These are phyloP conservation scores for Globisporangium splendens DNA, from an alignment of 352 stramenopile species.

Conservation along the genomic window DNA sequence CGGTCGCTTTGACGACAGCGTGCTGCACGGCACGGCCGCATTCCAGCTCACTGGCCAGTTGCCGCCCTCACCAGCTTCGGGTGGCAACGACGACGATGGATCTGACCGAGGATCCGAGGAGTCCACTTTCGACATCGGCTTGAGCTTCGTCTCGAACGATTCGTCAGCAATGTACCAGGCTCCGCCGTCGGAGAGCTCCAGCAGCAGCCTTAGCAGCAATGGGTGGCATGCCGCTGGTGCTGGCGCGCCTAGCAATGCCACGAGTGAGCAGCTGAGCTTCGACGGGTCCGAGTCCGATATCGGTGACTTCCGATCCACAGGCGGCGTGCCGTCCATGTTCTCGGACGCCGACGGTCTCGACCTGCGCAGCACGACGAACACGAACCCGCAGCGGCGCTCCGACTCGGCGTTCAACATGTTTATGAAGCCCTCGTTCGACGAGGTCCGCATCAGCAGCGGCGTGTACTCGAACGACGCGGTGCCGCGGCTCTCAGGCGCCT, in stretches of 20 bases:
- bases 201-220: not conserved
- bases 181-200: constrained; percentile 8
- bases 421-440: constrained; percentile 25
- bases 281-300: constrained; percentile 16
- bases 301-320: constrained; percentile 21
- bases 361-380: constrained; percentile 9
- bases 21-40: constrained; percentile 10
- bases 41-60: constrained; percentile 12
- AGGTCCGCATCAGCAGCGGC: constrained; percentile 23
- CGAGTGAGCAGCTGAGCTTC: no score
- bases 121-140: constrained; percentile 6
- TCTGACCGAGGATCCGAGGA: constrained; percentile 7
- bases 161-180: constrained; percentile 7
- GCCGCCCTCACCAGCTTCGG: constrained; percentile 5
- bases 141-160: constrained; percentile 12
- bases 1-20: constrained; percentile 13
- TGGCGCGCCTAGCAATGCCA: no score
- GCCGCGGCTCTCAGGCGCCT: constrained; percentile 17
- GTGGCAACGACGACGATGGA: no score
- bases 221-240: no score
- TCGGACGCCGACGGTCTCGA: not conserved
- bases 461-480: constrained; percentile 18
- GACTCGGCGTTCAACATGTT: constrained; percentile 39
- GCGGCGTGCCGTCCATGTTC: constrained; percentile 7
- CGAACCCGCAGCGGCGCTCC: constrained; percentile 16